Percentiles rank a stretch among this genome's conserved stretches.
phyloP scores from a whole-genome alignment of 805 yeast genomes.

The Kodamaea hsintzibuensis region DNA sequence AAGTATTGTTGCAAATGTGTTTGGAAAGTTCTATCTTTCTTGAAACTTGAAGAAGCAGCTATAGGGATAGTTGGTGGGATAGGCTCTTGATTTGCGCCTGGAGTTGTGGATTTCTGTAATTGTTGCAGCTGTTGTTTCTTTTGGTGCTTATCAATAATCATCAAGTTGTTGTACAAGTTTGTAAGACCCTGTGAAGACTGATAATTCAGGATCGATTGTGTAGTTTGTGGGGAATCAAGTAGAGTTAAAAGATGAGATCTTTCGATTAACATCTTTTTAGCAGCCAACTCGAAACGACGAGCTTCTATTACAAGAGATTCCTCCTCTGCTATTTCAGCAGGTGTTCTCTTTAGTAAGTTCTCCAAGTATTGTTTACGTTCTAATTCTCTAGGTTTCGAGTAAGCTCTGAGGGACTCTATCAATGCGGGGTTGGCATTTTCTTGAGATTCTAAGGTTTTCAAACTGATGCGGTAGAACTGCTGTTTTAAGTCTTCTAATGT shows the following conservation, averaged over 20 bases:
- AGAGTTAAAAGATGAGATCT: conserved; percentile 75
- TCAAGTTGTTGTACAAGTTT: conserved; percentile 76
- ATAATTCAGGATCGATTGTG: conserved; percentile 74
- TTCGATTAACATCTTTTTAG: conserved; percentile 83
- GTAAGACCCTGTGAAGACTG: conserved; percentile 86
- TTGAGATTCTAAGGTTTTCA: conserved; percentile 43
- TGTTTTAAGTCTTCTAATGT: conserved; percentile 80
- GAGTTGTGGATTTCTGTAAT: conserved; percentile 15
- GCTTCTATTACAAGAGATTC: conserved; percentile 93
- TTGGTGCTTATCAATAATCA: conserved; percentile 64
- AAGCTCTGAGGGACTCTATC: conserved; percentile 61
- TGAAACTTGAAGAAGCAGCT: conserved; percentile 54
- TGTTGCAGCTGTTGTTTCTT: conserved; percentile 53
- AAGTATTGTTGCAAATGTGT: conserved; percentile 47
- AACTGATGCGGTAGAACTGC: conserved; percentile 71
- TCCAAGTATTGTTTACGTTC: conserved; percentile 81
- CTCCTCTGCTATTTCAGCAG: conserved; percentile 98
- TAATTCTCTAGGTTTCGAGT: conserved; percentile 67
- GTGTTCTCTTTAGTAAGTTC: conserved; percentile 75
- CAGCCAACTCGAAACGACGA: conserved; percentile 85
- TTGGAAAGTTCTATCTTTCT: conserved; percentile 42
- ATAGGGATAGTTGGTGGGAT: conserved; percentile 59
- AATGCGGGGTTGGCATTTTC: conserved; percentile 47
- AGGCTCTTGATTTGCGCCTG: conserved; percentile 37
- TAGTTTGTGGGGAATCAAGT: conserved; percentile 81